phyloP scores from a whole-genome alignment of 352 stramenopile species.

The Phytophthora brassicae region DNA sequence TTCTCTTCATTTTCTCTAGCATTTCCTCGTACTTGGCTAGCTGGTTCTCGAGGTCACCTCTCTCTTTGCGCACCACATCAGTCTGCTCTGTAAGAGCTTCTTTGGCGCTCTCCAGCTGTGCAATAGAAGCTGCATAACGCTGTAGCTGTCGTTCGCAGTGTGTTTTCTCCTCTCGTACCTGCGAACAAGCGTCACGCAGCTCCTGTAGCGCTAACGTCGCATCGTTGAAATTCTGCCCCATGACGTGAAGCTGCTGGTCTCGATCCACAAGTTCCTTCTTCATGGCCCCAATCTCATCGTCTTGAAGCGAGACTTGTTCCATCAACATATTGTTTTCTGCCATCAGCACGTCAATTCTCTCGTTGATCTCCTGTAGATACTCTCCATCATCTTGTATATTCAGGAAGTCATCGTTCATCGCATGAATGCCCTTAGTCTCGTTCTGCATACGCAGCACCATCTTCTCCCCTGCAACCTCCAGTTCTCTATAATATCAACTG shows the following conservation, averaged over 20 bases:
- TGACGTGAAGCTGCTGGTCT: conserved; percentile 67
- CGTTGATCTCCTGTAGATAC: conserved; percentile 73
- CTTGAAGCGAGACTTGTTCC: conserved; percentile 80
- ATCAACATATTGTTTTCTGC: conserved; percentile 83
- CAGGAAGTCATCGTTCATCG: conserved; percentile 37
- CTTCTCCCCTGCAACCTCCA: conserved; percentile 61
- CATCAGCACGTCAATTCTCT: conserved; percentile 82
- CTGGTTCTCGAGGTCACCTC: conserved; percentile 44
- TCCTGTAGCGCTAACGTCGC: conserved; percentile 69
- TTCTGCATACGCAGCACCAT: conserved; percentile 52
- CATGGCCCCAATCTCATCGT: conserved; percentile 62
- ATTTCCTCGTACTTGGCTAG: conserved; percentile 62
- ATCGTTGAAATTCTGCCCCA: conserved; percentile 80
- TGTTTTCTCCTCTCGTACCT: conserved; percentile 58
- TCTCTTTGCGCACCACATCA: conserved; percentile 36
- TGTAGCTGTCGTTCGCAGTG: conserved; percentile 74
- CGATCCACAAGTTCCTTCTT: conserved; percentile 67
- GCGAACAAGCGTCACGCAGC: conserved; percentile 55
- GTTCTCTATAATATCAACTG: conserved; percentile 41
- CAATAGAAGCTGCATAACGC: conserved; percentile 61
- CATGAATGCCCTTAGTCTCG: conserved; percentile 36
- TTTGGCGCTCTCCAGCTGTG: conserved; percentile 64
- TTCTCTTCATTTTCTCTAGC: conserved; percentile 64
- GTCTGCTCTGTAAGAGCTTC: conserved; percentile 43
- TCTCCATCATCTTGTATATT: conserved; percentile 48